Conservation (phyloP, 2,329 filamentous ascomycete species). For the Grosmannia serpens region DNA sequence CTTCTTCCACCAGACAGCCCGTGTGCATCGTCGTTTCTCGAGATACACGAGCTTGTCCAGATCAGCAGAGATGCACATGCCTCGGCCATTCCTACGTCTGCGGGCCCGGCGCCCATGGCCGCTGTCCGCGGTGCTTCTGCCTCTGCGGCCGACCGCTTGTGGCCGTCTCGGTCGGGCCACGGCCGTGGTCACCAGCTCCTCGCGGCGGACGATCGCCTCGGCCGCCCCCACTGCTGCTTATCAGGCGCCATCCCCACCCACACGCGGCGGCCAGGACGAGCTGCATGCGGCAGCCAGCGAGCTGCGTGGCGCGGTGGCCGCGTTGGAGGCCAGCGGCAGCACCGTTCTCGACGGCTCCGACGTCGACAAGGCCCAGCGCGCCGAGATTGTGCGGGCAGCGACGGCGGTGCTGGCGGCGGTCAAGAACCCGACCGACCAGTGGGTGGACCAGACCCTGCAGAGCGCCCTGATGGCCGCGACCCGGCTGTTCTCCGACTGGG, state of each 20-base stretch:
- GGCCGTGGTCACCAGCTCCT: background rate
- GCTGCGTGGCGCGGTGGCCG: background rate
- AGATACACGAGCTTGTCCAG: too few species aligned
- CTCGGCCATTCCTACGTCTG: too few species aligned
- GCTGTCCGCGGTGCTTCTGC: too few species aligned
- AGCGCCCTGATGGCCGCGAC: conserved; percentile 12
- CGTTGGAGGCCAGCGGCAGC: background rate
- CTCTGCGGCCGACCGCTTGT: too few species aligned
- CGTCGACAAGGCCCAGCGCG: background rate
- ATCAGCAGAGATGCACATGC: too few species aligned
- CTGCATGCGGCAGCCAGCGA: background rate
- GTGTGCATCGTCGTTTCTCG: too few species aligned
- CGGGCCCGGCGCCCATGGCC: too few species aligned
- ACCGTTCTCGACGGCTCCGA: background rate
- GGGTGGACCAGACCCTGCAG: conserved; percentile 4
- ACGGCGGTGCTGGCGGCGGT: conserved; percentile 4
- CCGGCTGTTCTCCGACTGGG: conserved; percentile 21
- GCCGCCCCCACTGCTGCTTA: background rate
- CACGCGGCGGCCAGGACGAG: background rate
- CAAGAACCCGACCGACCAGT: conserved; percentile 9
- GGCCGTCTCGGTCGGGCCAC: background rate
- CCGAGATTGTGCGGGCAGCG: conserved; percentile 2
- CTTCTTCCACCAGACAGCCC: background rate
- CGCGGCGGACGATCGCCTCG: background rate
- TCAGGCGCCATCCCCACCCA: background rate